These are phyloP conservation scores for Nymphaea thermarum DNA, from an alignment of 164 flowering plant genomes.

Conservation along the genomic window DNA sequence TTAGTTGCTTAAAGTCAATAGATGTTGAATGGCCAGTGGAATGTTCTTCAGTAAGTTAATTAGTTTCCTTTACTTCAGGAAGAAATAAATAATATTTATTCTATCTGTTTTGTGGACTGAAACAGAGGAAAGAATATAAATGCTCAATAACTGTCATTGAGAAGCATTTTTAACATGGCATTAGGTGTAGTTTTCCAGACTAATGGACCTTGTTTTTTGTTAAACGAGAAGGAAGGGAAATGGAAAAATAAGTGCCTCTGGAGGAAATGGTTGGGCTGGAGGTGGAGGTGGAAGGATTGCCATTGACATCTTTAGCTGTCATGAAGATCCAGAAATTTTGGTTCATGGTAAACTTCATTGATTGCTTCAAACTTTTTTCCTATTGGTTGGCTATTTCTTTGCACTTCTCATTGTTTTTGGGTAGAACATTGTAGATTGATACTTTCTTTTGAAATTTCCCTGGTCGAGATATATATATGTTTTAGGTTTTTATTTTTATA, in stretches of 20 bases:
- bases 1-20: too few relatives aligned
- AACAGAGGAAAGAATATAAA: too few relatives aligned
- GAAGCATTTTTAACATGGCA: too few relatives aligned
- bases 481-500: too few relatives aligned
- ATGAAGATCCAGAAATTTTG: conserved; percentile 51
- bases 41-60: too few relatives aligned
- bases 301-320: conserved; percentile 68
- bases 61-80: too few relatives aligned
- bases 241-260: conserved; percentile 82
- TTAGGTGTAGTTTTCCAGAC: too few relatives aligned
- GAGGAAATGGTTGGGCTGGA: conserved; percentile 92
- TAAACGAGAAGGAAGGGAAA: conserved; percentile 72
- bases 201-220: neutral
- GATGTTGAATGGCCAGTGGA: too few relatives aligned
- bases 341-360: conserved; percentile 59
- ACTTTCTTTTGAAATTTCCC: neutral
- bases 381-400: neutral
- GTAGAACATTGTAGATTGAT: neutral
- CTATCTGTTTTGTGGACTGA: too few relatives aligned
- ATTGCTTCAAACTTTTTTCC: neutral
- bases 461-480: too few relatives aligned
- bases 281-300: conserved; percentile 98
- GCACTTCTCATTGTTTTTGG: neutral
- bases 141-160: too few relatives aligned
- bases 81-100: too few relatives aligned